Conservation (phyloP, 352 stramenopile species). For the Phytopythium vexans region DNA sequence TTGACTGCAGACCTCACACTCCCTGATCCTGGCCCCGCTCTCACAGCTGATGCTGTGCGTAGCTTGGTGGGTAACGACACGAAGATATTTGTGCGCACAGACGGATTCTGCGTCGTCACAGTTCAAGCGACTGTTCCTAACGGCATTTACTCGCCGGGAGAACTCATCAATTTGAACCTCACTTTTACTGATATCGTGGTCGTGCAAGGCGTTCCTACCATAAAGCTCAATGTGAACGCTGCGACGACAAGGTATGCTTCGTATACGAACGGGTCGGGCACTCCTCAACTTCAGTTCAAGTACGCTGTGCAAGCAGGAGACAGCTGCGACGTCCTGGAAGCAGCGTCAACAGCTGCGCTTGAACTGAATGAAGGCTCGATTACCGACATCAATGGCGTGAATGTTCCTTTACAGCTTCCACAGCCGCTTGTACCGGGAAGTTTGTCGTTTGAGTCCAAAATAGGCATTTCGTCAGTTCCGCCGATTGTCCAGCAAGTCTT, state of each 20-base stretch:
- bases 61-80: conserved; percentile 60
- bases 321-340: conserved; percentile 39
- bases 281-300: conserved; percentile 36
- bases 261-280: conserved; percentile 54
- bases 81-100: conserved; percentile 64
- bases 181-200: conserved; percentile 39
- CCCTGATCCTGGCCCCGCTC: conserved; percentile 34
- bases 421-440: conserved; percentile 23
- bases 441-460: conserved; percentile 38
- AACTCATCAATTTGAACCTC: conserved; percentile 48
- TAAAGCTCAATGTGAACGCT: conserved; percentile 49
- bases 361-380: conserved; percentile 55
- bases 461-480: conserved; percentile 41
- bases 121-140: conserved; percentile 32
- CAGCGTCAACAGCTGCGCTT: conserved; percentile 35
- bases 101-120: conserved; percentile 38
- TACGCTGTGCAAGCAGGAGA: conserved; percentile 57
- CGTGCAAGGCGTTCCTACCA: conserved; percentile 44
- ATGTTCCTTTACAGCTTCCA: conserved; percentile 47
- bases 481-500: conserved; percentile 41
- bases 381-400: conserved; percentile 31
- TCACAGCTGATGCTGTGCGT: conserved; percentile 41
- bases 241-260: conserved; percentile 28
- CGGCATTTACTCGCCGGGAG: conserved; percentile 56
- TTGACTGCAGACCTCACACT: conserved; percentile 41